phyloP scores from a whole-genome alignment of 176 grass and related monocot species.

The barley (Hordeum vulgare) region DNA sequence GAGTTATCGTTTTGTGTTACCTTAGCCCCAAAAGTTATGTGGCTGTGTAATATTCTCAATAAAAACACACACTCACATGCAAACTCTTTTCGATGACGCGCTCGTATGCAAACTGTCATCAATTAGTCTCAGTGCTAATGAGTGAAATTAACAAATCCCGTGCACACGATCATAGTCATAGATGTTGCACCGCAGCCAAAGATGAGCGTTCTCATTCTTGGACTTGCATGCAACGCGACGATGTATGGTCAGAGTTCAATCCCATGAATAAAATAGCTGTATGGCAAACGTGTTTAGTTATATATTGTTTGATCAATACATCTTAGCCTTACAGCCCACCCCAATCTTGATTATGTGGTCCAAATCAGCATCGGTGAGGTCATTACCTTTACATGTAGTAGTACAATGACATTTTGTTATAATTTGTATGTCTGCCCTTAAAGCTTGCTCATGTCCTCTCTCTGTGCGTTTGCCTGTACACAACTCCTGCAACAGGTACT shows the following conservation, averaged over 20 bases:
- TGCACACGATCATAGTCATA: not conserved
- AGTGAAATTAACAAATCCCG: not conserved
- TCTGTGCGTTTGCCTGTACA: not conserved
- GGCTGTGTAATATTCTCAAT: no score
- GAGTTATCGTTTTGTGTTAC: no score
- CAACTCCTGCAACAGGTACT: not conserved
- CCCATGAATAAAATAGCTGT: not conserved
- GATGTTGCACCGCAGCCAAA: not conserved
- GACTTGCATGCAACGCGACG: not conserved
- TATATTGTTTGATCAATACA: not conserved
- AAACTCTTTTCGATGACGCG: no score
- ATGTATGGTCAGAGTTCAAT: not conserved
- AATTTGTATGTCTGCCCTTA: no score
- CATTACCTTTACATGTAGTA: no score
- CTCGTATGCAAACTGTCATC: not conserved
- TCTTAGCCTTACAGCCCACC: not conserved
- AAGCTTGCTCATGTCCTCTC: no score
- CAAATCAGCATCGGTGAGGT: not conserved
- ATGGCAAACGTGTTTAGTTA: constrained; percentile 12
- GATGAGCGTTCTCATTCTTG: not conserved
- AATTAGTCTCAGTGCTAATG: not conserved
- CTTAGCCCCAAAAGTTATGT: no score
- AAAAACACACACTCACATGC: no score
- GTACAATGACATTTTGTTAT: not conserved
- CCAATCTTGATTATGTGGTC: not conserved